A percentile compares a stretch with the other conserved stretches of the same genome.
Conservation (phyloP, 1,284 basidiomycete species). For the Apiotrichum gamsii region DNA sequence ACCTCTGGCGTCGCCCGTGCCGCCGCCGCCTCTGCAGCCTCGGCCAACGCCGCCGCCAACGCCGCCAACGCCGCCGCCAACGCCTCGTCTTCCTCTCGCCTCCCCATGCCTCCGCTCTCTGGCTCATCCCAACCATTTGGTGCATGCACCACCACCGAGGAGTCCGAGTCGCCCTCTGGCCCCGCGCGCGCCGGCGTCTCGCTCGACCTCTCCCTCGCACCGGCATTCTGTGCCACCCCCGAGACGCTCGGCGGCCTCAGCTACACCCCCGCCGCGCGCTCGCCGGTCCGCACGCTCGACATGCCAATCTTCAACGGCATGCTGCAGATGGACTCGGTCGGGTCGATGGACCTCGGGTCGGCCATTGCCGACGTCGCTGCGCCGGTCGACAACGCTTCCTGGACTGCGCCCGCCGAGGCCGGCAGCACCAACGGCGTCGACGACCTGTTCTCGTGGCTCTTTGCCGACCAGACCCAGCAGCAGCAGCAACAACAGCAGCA, state of each 20-base stretch:
- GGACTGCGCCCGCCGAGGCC: neutral
- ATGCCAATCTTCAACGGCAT: neutral
- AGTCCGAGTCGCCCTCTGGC: neutral
- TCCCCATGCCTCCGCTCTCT: slow-evolving; percentile 3
- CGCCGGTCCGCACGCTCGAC: neutral
- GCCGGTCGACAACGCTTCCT: neutral
- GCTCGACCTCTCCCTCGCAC: slow-evolving; percentile 15
- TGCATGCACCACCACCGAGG: neutral
- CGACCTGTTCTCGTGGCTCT: slow-evolving; percentile 17
- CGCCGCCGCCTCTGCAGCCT: too few relatives aligned
- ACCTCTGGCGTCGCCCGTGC: too few relatives aligned
- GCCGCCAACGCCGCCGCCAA: too few relatives aligned
- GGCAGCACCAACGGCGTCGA: slow-evolving; percentile 11
- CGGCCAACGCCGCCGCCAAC: neutral
- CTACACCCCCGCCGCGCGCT: slow-evolving; percentile 1
- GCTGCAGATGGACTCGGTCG: neutral
- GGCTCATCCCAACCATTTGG: neutral
- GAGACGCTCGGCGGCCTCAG: slow-evolving; percentile 14
- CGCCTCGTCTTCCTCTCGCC: neutral
- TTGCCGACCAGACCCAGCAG: too few relatives aligned
- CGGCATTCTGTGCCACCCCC: slow-evolving; percentile 16
- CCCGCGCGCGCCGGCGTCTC: slow-evolving; percentile 10
- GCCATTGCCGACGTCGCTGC: neutral
- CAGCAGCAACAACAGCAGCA: too few relatives aligned
- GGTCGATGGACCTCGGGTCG: neutral